Base-by-base conservation (phyloP, 2,329 filamentous ascomycete genomes). In the Trichoderma pleuroti region DNA sequence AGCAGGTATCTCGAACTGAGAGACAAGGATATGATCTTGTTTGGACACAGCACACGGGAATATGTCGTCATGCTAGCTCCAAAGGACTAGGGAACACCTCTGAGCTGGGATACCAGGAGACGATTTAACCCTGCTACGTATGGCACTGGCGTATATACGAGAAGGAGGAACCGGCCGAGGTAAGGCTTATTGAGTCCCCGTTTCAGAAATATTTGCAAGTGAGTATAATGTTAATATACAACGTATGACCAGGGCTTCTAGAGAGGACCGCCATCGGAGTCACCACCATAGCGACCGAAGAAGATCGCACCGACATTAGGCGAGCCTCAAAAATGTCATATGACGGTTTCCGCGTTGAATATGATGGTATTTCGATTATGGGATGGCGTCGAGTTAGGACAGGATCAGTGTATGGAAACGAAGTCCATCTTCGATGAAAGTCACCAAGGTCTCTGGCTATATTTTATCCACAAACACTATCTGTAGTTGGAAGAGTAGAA, bases 31-130 rank as follows among this genome's bases (percentile, higher is more conserved):
- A 89, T 99, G 78, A 80, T 99, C 71, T 89, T 89, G 77, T 97
- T 99, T 82, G 96, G 94, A 11, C 86, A 92, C 72, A 97, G 93
- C 78, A 92, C 92, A 71, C 88, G 94, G 76, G 96, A 99, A 81
- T 99, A 98, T 80, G 93, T 99, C n/a, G 81, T 98, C 72, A 96
- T 98, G 93, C 86, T 98, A 71, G 86, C 87, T 42, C 85, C 86
- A 4, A 81, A 81, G 63, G 80, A 82, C 59, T 86, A 74, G 76
- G 39, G 69, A 67, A 42, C 30, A 24, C 32, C 12, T 26, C 52
- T 52, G 68, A 18, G 59, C n/a, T 52, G 32, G 56, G 18, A 57
- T 32, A n/a, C 28, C 10, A 54, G 49, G 28, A 34, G 46, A 63
- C 42, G 46, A 11, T 21, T 39, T 32, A 8, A 26, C 16, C 12